Evolutionary conservation across 2,329 filamentous ascomycete species (phyloP).

Genomic region (Phaeomoniella chlamydospora): DNA sequence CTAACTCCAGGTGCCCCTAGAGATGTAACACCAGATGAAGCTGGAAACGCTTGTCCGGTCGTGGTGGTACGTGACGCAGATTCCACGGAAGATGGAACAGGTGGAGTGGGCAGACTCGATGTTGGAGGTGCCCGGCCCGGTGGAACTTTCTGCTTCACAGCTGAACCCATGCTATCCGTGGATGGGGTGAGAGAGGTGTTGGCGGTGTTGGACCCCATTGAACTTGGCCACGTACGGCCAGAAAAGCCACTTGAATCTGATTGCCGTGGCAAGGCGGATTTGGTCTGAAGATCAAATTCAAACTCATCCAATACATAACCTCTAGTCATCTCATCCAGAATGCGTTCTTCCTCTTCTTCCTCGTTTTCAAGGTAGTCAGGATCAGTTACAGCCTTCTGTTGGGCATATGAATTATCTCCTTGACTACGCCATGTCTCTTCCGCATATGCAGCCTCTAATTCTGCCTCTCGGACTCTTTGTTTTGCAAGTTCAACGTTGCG

Average conservation of each 20-base stretch:
- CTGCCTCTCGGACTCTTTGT: slow-evolving; percentile 58
- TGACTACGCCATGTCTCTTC: slow-evolving; percentile 38
- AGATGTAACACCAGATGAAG: slow-evolving; percentile 15
- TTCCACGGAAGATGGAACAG: slow-evolving; percentile 5
- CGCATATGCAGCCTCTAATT: slow-evolving; percentile 51
- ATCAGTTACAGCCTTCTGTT: slow-evolving; percentile 9
- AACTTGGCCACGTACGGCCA: slow-evolving; percentile 69
- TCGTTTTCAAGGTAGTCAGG: slow-evolving; percentile 44
- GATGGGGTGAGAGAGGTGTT: slow-evolving; percentile 60
- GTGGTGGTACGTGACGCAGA: not conserved
- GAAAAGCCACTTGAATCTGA: slow-evolving; percentile 71
- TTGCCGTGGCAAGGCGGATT: slow-evolving; percentile 57
- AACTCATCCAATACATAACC: slow-evolving; percentile 76
- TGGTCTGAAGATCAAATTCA: slow-evolving; percentile 54
- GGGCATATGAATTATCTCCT: slow-evolving; percentile 12
- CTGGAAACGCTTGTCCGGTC: slow-evolving; percentile 8
- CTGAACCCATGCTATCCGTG: slow-evolving; percentile 38
- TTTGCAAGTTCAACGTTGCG: slow-evolving; percentile 61
- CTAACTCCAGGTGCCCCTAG: slow-evolving; percentile 43
- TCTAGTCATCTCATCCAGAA: slow-evolving; percentile 76
- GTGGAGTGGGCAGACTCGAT: slow-evolving; percentile 10
- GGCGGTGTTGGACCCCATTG: slow-evolving; percentile 56
- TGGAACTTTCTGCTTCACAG: slow-evolving; percentile 5
- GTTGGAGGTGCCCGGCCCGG: slow-evolving; percentile 8
- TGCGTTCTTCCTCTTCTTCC: slow-evolving; percentile 57